phyloP scores from a whole-genome alignment of 345 rosid species.

The Luvunga scandens region DNA sequence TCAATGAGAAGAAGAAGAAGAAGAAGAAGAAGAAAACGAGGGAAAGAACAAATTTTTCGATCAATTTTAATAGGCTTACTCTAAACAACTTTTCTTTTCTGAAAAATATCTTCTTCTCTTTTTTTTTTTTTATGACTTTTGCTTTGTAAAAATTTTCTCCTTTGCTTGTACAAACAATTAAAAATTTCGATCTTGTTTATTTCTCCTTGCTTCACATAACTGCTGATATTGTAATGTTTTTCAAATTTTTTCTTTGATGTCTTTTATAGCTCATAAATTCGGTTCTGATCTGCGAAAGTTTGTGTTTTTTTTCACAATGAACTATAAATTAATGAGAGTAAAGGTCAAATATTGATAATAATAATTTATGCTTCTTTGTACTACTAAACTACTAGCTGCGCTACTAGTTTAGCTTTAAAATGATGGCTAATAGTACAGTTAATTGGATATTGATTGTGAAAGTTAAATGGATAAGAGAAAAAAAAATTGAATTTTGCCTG shows the following conservation, averaged over 20 bases:
- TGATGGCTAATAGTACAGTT: conserved; percentile 5
- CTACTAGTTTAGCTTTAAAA: neutral
- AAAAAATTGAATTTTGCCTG: neutral
- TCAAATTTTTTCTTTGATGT: neutral
- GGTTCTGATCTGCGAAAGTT: conserved; percentile 14
- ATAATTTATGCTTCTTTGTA: neutral
- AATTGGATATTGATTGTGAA: conserved; percentile 7
- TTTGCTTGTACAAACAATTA: neutral
- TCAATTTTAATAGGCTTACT: neutral
- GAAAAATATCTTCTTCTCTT: too few species aligned
- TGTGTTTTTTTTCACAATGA: neutral
- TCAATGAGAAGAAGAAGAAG: neutral
- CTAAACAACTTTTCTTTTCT: neutral
- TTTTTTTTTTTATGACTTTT: too few species aligned
- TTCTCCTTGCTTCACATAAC: neutral
- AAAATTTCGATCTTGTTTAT: too few species aligned
- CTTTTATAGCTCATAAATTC: neutral
- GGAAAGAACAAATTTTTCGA: neutral
- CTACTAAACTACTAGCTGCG: neutral
- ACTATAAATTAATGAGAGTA: neutral
- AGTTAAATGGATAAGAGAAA: too few species aligned
- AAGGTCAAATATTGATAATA: neutral
- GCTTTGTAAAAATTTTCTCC: neutral
- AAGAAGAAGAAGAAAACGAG: neutral
- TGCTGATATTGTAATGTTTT: neutral